A percentile compares a stretch with the other conserved stretches of the same genome.
These are phyloP conservation scores for Cystofilobasidium bisporidii DNA, from an alignment of 768 basidiomycete genomes.

Conservation along the genomic window DNA sequence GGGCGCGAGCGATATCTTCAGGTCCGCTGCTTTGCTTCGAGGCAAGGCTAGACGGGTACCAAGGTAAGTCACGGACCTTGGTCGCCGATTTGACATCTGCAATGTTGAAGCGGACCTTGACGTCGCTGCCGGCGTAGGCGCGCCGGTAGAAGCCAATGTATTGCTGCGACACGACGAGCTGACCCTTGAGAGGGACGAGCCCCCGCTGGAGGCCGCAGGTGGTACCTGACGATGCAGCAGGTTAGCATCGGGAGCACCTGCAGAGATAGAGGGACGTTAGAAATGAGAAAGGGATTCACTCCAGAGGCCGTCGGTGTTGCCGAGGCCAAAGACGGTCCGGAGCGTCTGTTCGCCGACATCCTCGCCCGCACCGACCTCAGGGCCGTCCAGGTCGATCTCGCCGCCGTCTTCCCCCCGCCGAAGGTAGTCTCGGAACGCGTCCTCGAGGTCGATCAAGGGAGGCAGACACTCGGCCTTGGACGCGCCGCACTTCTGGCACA, in stretches of 20 bases:
- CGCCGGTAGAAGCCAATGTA: conserved; percentile 3
- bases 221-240: conserved; percentile 33
- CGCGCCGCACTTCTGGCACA: conserved; percentile 9
- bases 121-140: conserved; percentile 10
- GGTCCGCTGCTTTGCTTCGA: background rate
- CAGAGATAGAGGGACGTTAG: too few species aligned
- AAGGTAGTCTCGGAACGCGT: conserved; percentile 31
- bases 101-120: conserved; percentile 44
- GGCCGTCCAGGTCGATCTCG: background rate
- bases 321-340: conserved; percentile 34
- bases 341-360: conserved; percentile 16
- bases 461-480: conserved; percentile 27
- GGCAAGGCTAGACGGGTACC: too few species aligned
- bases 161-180: conserved; percentile 36
- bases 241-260: too few species aligned
- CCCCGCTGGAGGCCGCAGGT: conserved; percentile 36
- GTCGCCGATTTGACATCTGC: conserved; percentile 44
- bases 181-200: conserved; percentile 37
- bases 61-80: conserved; percentile 32
- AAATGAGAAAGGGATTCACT: conserved; percentile 32
- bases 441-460: conserved; percentile 35
- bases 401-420: conserved; percentile 12
- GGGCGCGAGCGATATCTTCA: conserved; percentile 30
- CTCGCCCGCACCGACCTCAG: conserved; percentile 4
- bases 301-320: conserved; percentile 35